Base-by-base conservation (phyloP, 1,139 yeast genomes). In the Lodderomyces theae region DNA sequence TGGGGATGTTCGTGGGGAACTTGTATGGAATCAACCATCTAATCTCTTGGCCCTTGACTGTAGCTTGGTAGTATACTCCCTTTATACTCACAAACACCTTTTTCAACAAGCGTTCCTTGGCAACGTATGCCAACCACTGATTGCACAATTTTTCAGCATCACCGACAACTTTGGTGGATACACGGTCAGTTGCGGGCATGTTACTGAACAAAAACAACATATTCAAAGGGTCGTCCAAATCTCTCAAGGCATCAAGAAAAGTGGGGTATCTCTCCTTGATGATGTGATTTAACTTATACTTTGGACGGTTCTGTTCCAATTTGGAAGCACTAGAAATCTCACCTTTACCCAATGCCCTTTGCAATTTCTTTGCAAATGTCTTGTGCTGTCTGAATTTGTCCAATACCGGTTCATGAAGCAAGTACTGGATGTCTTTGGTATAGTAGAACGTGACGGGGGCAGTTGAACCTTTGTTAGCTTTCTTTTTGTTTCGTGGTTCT, bases 1-100 rank as follows among this genome's bases (percentile, higher is more conserved):
- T 67, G 34, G 99, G 98, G 53, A 92, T 85, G 61, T 86, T 86
- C 61, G 92, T 95, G 17, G 98, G 96, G 70, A 90, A 92, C 63
- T 89, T 90, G 76, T 84, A 92, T 21, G 99, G 99, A 38, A 88
- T 95, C 49, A 92, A 77, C 98, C 98, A 92, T 69, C 94, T 80
- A 39, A 92, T 75, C 52, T 87, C 96, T 63, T 90, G 96, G 46
- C 98, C 98, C 61, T 78, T 82, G 36, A 92, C 82, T 47, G 64
- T 79, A 30, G 97, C 97, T 63, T 90, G 90, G 61, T 92, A 94
- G 66, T 92, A 92, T 18, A 90, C 95, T 67, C 99, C 99, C 65
- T 94, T 92, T 60, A 92, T 92, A 41, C 96, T 86, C 28, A 92
- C 97, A 66, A 92, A 92, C 8, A 90, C 96, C 62, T 92, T 92